phyloP scores from a whole-genome alignment of 108 stramenopile genomes.

The Discostella stelligeroides region DNA sequence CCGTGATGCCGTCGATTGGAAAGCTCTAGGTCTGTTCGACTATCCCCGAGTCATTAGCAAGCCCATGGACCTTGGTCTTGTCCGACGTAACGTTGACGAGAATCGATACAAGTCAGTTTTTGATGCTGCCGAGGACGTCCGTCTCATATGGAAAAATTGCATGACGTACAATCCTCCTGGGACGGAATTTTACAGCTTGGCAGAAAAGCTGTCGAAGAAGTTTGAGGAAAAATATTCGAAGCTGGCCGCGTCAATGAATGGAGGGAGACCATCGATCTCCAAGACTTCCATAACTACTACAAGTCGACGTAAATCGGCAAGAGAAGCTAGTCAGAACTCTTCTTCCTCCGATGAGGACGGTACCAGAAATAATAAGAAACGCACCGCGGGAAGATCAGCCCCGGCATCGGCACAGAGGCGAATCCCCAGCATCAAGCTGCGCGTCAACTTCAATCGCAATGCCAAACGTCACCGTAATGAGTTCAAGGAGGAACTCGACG shows the following conservation, averaged over 20 bases:
- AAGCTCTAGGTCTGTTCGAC: conserved; percentile 88
- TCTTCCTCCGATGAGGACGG: too few species aligned
- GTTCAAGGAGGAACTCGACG: conserved; percentile 55
- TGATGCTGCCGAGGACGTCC: conserved; percentile 90
- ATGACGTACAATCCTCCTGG: conserved; percentile 94
- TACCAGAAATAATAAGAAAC: neutral
- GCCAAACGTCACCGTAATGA: conserved; percentile 52
- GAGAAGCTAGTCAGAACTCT: too few species aligned
- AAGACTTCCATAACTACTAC: neutral
- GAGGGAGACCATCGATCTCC: neutral
- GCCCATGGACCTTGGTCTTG: conserved; percentile 96
- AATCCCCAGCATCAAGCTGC: conserved; percentile 7
- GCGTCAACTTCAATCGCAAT: conserved; percentile 26
- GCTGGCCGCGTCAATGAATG: conserved; percentile 29
- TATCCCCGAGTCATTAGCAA: conserved; percentile 93
- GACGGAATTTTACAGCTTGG: conserved; percentile 80
- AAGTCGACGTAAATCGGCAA: neutral
- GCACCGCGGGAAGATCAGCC: neutral
- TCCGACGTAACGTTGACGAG: conserved; percentile 76
- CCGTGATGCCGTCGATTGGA: conserved; percentile 96
- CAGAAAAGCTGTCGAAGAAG: conserved; percentile 60
- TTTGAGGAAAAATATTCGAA: conserved; percentile 85
- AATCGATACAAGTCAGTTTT: conserved; percentile 72
- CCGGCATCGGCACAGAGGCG: neutral
- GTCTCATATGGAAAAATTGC: conserved; percentile 94